Percentiles rank a stretch among this genome's conserved stretches.
Evolutionary conservation across 179 eudicot species (phyloP).

Genomic region (Carnegiea gigantea): DNA sequence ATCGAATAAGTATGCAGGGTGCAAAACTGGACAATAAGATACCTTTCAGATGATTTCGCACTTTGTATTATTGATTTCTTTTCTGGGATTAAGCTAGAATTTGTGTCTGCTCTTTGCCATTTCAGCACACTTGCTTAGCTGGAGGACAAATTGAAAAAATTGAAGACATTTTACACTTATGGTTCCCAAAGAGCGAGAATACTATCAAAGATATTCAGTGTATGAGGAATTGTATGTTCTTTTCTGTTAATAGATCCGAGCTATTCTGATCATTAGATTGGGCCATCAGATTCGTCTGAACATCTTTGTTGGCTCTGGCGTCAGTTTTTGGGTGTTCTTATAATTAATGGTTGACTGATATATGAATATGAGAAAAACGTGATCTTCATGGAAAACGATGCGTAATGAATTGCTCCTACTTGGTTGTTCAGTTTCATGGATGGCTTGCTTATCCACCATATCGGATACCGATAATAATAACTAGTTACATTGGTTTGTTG

Average conservation of each 20-base stretch:
- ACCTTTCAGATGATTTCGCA: not conserved
- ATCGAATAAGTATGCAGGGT: not conserved
- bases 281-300: not conserved
- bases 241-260: not conserved
- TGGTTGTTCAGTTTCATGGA: not conserved
- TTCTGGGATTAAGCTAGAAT: not conserved
- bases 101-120: not conserved
- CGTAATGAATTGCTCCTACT: not conserved
- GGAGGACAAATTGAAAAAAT: slow-evolving; percentile 79
- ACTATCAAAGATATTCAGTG: slow-evolving; percentile 74
- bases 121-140: slow-evolving; percentile 78
- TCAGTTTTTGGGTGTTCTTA: not conserved
- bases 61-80: not conserved
- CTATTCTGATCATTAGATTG: not conserved
- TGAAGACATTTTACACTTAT: slow-evolving; percentile 75
- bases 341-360: not conserved
- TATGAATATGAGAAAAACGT: not conserved
- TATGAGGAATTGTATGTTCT: slow-evolving; percentile 57
- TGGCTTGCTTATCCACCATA: not conserved
- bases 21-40: not conserved
- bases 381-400: not conserved
- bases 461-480: not conserved
- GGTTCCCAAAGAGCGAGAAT: slow-evolving; percentile 85
- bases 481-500: not conserved
- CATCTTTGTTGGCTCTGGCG: not conserved